Evolutionary conservation across 306 rosid species (phyloP).

Genomic region (Citrullus mucosospermus): DNA sequence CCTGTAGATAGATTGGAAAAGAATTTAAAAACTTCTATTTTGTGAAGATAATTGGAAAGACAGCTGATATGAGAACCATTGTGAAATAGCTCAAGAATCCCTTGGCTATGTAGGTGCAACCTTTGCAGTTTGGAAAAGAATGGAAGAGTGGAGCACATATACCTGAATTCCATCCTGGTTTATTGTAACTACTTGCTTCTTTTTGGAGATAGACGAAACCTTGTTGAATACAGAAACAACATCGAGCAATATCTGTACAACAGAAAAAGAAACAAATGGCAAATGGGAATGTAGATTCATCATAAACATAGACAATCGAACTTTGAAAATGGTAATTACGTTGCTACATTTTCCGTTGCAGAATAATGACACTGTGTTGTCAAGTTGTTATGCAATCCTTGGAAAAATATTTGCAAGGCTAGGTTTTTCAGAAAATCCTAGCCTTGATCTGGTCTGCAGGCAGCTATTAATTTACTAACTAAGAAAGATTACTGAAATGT

Average conservation of each 20-base stretch:
- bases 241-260: constrained; percentile 62
- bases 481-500: neutral
- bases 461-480: neutral
- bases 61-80: neutral
- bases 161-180: constrained; percentile 62
- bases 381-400: neutral
- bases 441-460: neutral
- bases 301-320: neutral
- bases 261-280: constrained; percentile 5
- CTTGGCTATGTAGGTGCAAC: neutral
- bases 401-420: neutral
- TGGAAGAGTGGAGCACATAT: neutral
- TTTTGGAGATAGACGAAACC: constrained; percentile 58
- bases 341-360: neutral
- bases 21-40: neutral
- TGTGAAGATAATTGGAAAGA: neutral
- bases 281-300: neutral
- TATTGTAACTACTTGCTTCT: constrained; percentile 55
- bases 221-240: constrained; percentile 58
- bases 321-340: neutral
- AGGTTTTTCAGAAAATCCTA: neutral
- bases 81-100: neutral
- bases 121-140: neutral
- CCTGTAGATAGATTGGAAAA: neutral
- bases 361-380: neutral